These are phyloP conservation scores for Candida argentea DNA, from an alignment of 805 yeast species.

Conservation along the genomic window DNA sequence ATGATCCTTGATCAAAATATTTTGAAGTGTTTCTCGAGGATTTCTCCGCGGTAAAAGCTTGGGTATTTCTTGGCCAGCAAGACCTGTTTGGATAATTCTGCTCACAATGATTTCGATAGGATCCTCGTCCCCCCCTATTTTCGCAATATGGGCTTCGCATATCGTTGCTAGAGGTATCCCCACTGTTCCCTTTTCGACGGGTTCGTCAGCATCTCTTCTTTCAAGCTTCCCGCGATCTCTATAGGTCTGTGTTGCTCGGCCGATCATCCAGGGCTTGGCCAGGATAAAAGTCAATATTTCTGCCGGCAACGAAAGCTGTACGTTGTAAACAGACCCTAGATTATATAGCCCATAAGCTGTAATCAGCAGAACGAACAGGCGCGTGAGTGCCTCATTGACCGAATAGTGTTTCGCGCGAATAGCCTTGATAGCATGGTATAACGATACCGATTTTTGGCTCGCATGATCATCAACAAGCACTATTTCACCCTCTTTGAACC, in stretches of 20 bases:
- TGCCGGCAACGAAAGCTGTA: constrained; percentile 3
- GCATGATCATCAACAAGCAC: constrained; percentile 4
- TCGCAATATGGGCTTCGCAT: background rate
- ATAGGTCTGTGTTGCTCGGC: constrained; percentile 1
- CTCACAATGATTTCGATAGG: background rate
- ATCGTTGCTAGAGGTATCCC: constrained; percentile 1
- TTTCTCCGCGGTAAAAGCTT: background rate
- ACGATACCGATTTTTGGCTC: background rate
- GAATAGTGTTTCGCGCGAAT: constrained; percentile 4
- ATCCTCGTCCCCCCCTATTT: background rate
- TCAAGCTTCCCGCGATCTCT: no score
- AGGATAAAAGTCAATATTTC: background rate
- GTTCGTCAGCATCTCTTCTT: background rate
- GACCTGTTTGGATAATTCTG: background rate
- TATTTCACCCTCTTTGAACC: constrained; percentile 37
- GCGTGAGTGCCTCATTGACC: constrained; percentile 4
- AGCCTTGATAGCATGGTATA: background rate
- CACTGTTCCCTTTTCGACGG: background rate
- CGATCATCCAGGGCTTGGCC: constrained; percentile 3
- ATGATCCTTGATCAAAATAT: constrained; percentile 1
- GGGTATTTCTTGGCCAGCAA: background rate
- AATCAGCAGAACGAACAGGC: background rate
- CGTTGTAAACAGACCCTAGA: constrained; percentile 4
- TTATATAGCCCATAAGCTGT: background rate
- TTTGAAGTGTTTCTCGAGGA: background rate